Conservation (phyloP, 148 eudicot species). For the Simmondsia chinensis region DNA sequence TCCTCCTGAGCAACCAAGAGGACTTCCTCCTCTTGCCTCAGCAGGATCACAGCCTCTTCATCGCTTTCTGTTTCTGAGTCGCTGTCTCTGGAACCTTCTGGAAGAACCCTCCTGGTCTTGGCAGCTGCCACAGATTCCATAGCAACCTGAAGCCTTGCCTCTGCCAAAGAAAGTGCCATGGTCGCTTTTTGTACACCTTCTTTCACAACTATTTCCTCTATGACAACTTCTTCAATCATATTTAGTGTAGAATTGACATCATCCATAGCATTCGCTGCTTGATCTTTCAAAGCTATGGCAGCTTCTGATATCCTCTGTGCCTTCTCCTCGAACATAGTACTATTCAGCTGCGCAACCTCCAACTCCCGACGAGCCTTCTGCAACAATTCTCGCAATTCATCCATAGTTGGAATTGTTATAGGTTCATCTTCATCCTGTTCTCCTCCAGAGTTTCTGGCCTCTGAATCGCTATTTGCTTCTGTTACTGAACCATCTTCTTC, state of each 20-base stretch:
- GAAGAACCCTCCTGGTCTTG: constrained; percentile 23
- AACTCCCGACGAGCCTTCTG: constrained; percentile 69
- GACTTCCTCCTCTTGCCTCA: constrained; percentile 43
- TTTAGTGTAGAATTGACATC: constrained; percentile 36
- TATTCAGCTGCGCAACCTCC: constrained; percentile 69
- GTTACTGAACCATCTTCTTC: constrained; percentile 23
- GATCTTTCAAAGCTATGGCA: constrained; percentile 74
- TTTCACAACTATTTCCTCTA: constrained; percentile 60
- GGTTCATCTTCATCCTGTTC: constrained; percentile 35
- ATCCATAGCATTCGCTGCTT: constrained; percentile 63
- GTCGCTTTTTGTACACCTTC: constrained; percentile 77
- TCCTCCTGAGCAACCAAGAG: constrained; percentile 55
- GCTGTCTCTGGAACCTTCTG: constrained; percentile 21
- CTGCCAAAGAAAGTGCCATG: constrained; percentile 77
- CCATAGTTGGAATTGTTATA: constrained; percentile 34
- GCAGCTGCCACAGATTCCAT: constrained; percentile 48
- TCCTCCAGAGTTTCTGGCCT: constrained; percentile 26
- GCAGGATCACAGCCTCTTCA: constrained; percentile 23
- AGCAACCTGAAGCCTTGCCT: constrained; percentile 72
- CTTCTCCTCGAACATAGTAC: constrained; percentile 80
- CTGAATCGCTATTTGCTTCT: constrained; percentile 15
- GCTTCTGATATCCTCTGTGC: constrained; percentile 86
- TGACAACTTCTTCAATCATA: constrained; percentile 44
- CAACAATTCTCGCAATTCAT: constrained; percentile 51
- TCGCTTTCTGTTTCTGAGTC: constrained; percentile 34